These are phyloP conservation scores for Curvularia lunata DNA, from an alignment of 2,329 filamentous ascomycete species.

Conservation along the genomic window DNA sequence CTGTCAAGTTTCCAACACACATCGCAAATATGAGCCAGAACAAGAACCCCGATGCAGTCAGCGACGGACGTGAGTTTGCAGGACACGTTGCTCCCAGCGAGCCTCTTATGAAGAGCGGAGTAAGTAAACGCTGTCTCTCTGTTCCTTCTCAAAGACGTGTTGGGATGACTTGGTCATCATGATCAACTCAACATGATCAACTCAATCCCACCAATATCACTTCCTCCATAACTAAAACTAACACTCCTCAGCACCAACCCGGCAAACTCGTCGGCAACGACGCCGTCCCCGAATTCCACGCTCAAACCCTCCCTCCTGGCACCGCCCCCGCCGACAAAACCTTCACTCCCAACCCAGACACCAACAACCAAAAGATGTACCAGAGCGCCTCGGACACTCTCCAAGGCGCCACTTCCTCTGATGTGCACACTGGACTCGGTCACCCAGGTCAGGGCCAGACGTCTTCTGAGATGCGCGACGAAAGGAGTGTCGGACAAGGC, in stretches of 20 bases:
- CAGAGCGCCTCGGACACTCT: constrained; percentile 57
- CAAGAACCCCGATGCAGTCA: constrained; percentile 61
- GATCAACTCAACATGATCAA: not conserved
- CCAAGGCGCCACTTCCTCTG: constrained; percentile 59
- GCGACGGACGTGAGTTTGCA: constrained; percentile 61
- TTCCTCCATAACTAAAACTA: not conserved
- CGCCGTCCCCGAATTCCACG: constrained; percentile 66
- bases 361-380: constrained; percentile 52
- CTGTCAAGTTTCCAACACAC: constrained; percentile 15
- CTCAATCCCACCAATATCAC: not conserved
- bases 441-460: constrained; percentile 60
- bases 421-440: constrained; percentile 62
- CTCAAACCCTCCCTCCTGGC: constrained; percentile 66
- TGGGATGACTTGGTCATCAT: not conserved
- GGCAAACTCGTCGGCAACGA: constrained; percentile 67
- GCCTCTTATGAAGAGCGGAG: constrained; percentile 62
- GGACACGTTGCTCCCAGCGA: constrained; percentile 58
- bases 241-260: constrained; percentile 63
- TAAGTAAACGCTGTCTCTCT: constrained; percentile 47
- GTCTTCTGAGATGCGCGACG: constrained; percentile 57
- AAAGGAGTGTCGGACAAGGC: constrained; percentile 53
- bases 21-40: constrained; percentile 57
- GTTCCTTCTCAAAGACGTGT: not conserved
- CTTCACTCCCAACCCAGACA: constrained; percentile 55
- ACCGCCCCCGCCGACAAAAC: constrained; percentile 62